phyloP scores from a whole-genome alignment of 1,139 yeast species.

The Geotrichum histeridarum region DNA sequence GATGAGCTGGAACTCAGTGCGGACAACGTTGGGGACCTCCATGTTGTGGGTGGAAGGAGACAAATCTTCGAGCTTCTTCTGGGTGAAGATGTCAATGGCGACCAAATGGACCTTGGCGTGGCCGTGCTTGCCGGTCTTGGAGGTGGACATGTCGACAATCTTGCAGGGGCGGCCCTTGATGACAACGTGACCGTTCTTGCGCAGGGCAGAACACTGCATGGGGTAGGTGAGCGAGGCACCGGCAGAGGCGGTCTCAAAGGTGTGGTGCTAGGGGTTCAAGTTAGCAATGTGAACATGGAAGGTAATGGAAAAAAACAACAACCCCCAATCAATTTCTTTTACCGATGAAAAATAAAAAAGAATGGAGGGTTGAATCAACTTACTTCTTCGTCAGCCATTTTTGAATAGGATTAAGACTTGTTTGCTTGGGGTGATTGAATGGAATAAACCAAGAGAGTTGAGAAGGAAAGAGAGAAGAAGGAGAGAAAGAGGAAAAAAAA shows the following conservation, averaged over 20 bases:
- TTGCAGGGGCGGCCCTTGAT: conserved; percentile 99
- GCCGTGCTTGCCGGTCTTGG: conserved; percentile 99
- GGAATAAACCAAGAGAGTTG: not conserved
- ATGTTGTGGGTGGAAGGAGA: conserved; percentile 99
- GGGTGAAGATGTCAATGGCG: conserved; percentile 97
- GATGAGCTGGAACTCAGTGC: conserved; percentile 94
- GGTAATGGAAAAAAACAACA: conserved; percentile 13
- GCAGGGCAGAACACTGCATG: conserved; percentile 99
- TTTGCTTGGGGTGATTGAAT: not conserved
- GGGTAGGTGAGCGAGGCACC: conserved; percentile 99
- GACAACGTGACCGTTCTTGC: conserved; percentile 99
- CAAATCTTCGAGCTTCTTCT: conserved; percentile 98
- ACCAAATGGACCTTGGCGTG: conserved; percentile 99
- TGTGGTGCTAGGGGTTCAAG: conserved; percentile 50
- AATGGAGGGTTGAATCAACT: conserved; percentile 12
- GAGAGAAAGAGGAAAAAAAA: conserved; percentile 3
- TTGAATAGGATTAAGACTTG: conserved; percentile 1
- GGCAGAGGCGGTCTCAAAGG: conserved; percentile 96
- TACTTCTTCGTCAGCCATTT: conserved; percentile 32
- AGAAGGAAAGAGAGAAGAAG: conserved; percentile 11
- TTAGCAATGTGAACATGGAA: not conserved
- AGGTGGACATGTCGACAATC: conserved; percentile 99
- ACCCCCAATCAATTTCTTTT: too few relatives aligned
- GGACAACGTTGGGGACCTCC: conserved; percentile 97
- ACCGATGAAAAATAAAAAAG: not conserved